Evolutionary conservation across 176 grass and related monocot genomes (phyloP), one percentile per base, ranked within the genome.

Genomic region (Zoysia japonica): DNA sequence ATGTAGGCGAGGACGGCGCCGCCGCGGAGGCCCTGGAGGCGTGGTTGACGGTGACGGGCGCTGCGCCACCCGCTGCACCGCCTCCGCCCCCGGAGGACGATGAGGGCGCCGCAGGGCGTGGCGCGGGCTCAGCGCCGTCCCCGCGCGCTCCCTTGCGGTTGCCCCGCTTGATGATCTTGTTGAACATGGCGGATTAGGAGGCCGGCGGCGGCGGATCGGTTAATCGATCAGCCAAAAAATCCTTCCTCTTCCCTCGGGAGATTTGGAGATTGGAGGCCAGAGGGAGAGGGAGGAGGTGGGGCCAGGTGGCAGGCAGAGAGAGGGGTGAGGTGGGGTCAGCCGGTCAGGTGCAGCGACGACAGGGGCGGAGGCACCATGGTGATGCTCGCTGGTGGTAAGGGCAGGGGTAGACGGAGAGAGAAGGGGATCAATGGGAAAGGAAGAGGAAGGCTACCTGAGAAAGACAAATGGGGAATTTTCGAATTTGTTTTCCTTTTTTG

Each of bases 121-220:
- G 17, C 13, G 63, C 78, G 4, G 61, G 20, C 9, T 88, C 90
- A 50, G 59, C 69, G n/a, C 87, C 78, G 65, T 92, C 93, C 61
- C 76, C 68, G 62, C 87, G 87, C 44, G 71, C 2, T n/a, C 88
- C 89, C 93, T 92, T 96, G 61, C 93, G 89, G 41, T 14, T 42
- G 2, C 90, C 85, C 68, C 93, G 90, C 80, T 96, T 96, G 80
- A 96, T 96, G 83, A 92, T 89, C 90, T 89, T 91, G 86, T 96
- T 96, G 67, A 96, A 87, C 93, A 96, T 96, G 65, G 80, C 11
- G 53, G 74, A 67, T 75, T 67, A 49, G 49, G 68, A 83, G 65
- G 71, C 72, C 78, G n/a, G 69, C 75, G 61, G 86, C 39, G 69
- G 75, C 47, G 78, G 85, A 76, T 81, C 65, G 66, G 78, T 48